phyloP scores from a whole-genome alignment of 148 eudicot genomes.

The Rheum nobile region DNA sequence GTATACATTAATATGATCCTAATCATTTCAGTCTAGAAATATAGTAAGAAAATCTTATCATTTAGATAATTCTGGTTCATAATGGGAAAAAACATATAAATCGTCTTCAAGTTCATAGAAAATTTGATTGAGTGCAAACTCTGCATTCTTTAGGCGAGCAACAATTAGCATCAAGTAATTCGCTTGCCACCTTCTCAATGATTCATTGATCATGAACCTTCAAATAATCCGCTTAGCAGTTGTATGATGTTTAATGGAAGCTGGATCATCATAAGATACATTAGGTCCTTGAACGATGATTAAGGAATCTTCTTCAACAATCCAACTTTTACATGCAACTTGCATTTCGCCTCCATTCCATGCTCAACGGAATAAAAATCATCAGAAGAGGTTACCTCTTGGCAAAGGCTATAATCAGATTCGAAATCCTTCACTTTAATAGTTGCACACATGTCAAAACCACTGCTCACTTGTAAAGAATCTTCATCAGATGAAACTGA shows the following conservation, averaged over 20 bases:
- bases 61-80: background rate
- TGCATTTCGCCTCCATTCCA: background rate
- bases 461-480: background rate
- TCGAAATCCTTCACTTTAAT: conserved; percentile 2
- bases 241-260: background rate
- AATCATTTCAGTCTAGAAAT: background rate
- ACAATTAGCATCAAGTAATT: background rate
- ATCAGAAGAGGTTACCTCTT: background rate
- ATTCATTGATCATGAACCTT: background rate
- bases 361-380: background rate
- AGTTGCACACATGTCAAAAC: background rate
- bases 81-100: background rate
- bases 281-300: background rate
- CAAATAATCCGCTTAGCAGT: background rate
- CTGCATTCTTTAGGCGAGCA: conserved; percentile 14
- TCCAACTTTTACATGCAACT: background rate
- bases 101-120: conserved; percentile 28
- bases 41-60: background rate
- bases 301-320: background rate
- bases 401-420: background rate
- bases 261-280: background rate
- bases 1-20: background rate
- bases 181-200: background rate
- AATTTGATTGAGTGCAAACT: conserved; percentile 31
- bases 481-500: conserved; percentile 11